Base-by-base conservation (phyloP, 495 filamentous ascomycete genomes). In the Aspergillus saccharolyticus region DNA sequence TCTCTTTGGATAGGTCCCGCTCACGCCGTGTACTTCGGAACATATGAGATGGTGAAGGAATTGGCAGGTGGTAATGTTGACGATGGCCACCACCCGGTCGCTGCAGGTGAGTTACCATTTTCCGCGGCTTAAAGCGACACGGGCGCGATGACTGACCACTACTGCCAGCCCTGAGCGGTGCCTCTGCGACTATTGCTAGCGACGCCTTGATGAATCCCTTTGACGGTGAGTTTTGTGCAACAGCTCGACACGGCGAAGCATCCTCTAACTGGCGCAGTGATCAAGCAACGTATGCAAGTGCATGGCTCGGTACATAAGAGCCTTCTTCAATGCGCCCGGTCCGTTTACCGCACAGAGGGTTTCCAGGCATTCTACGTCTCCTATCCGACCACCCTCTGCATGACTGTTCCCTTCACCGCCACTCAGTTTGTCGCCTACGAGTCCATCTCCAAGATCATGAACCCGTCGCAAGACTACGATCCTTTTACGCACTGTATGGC, bases 191-290 rank as follows among this genome's bases (percentile, higher is more conserved):
- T 0, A 96, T 97, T 66, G 90, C 91, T 33, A 96, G 91, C 66
- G 94, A 99, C 78, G 95, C 94, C 42, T 79, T 99, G 50, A 99
- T 99, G 94, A 99, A 97, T 70, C 94, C 94, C 25, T 99, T 99
- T 70, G 94, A 99, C 77, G 92, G 91, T 96, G 79, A 68, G 82
- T 69, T 45, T n/a, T 46, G 28, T 46, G 44, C 30, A 30, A 24
- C 15, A 19, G 24, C n/a, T 21, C n/a, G 10, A 21, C 45, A 17
- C 15, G 3, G 16, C 14, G 15, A 39, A 28, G 15, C 17, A 6
- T 15, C 10, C 8, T 39, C 67, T 71, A 52, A 73, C 55, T 2
- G 8, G 4, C 57, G 12, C 64, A 96, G 94, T 99, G 30, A 94
- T 99, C 79, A 99, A 99, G 75, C 94, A 99, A 71, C 88, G 94